These are phyloP conservation scores for Jaapia argillacea DNA, from an alignment of 768 basidiomycete genomes.

Conservation along the genomic window DNA sequence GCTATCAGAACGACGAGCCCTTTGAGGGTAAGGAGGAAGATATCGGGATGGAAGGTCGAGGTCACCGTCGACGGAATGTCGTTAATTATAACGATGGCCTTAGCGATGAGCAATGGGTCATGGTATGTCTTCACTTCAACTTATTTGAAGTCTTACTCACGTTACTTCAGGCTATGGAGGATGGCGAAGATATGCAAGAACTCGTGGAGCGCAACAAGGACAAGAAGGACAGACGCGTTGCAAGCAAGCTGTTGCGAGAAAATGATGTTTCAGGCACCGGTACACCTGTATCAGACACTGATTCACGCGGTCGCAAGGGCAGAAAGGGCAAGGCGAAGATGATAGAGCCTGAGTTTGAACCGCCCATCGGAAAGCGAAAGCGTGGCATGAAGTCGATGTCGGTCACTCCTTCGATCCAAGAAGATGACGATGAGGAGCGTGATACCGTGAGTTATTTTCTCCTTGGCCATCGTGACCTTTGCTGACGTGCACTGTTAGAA, in stretches of 20 bases:
- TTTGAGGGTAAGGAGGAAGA: conserved; percentile 61
- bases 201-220: conserved; percentile 55
- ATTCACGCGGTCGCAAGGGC: conserved; percentile 40
- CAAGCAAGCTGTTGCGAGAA: conserved; percentile 50
- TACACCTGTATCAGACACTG: conserved; percentile 55
- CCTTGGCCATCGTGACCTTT: not conserved
- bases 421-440: conserved; percentile 73
- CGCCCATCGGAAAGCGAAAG: conserved; percentile 58
- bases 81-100: conserved; percentile 93
- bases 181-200: conserved; percentile 73
- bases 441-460: conserved; percentile 39
- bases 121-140: conserved; percentile 34
- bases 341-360: conserved; percentile 21
- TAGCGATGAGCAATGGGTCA: conserved; percentile 88
- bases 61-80: conserved; percentile 71
- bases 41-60: conserved; percentile 64
- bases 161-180: conserved; percentile 53
- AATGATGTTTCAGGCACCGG: conserved; percentile 50
- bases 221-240: conserved; percentile 52
- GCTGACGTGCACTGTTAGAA: conserved; percentile 37
- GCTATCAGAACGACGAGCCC: conserved; percentile 80
- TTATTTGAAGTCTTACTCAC: not conserved
- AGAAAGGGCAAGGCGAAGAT: conserved; percentile 54
- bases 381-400: conserved; percentile 65
- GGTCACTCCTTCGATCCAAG: conserved; percentile 61